Evolutionary conservation across 441 rosid species (phyloP).

Genomic region (Erodium trifolium): DNA sequence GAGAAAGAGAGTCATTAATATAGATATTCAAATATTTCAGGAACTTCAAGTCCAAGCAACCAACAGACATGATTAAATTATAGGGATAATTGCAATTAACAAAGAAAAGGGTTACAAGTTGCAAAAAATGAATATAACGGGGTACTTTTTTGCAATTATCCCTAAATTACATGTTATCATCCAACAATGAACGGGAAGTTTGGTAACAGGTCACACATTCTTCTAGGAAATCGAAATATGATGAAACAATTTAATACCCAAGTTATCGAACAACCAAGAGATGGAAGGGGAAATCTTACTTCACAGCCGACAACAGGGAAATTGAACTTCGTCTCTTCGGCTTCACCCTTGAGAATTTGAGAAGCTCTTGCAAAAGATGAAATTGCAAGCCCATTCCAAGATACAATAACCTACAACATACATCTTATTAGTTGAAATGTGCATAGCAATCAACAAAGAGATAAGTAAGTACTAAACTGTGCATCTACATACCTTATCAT

Average conservation of each 20-base stretch:
- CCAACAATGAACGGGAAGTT: not conserved
- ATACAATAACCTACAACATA: slow-evolving; percentile 62
- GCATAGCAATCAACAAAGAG: slow-evolving; percentile 15
- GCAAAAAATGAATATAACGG: too few species aligned
- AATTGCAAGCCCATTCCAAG: slow-evolving; percentile 91
- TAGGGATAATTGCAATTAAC: too few species aligned
- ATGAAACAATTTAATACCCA: not conserved
- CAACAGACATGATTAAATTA: not conserved
- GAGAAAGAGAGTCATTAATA: not conserved
- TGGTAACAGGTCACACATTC: not conserved
- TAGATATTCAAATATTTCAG: not conserved
- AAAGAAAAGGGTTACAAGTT: too few species aligned
- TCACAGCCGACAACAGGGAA: slow-evolving; percentile 67
- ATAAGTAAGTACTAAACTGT: slow-evolving; percentile 11
- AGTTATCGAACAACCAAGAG: slow-evolving; percentile 12
- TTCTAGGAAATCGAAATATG: not conserved
- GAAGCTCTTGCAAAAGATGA: slow-evolving; percentile 87
- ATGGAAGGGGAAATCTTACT: slow-evolving; percentile 34
- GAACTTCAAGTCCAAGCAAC: not conserved
- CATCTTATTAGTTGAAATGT: slow-evolving; percentile 16
- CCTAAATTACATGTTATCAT: not conserved
- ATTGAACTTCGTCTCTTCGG: slow-evolving; percentile 35
- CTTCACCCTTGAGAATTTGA: slow-evolving; percentile 55
- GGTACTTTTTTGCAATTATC: too few species aligned
- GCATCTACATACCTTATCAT: slow-evolving; percentile 63